Base-by-base conservation (phyloP, 768 basidiomycete genomes). In the Termitomyces sp. region DNA sequence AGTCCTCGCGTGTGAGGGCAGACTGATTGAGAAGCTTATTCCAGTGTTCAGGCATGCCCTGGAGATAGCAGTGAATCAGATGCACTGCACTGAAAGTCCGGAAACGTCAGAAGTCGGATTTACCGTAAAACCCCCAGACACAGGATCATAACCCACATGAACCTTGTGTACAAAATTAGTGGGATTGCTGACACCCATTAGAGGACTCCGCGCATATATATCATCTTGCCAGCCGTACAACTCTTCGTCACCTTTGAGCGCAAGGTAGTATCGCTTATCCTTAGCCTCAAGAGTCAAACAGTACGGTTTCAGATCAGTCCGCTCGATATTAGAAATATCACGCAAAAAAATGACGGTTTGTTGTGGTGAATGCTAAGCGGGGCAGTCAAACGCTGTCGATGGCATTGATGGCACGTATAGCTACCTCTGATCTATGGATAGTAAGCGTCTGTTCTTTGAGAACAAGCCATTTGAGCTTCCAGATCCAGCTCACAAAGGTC, bases 101-200 rank as follows among this genome's bases (percentile, higher is more conserved):
- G 31, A 38, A 26, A 15, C 30, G 17, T 28, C 11, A 28, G 17
- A 53, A 50, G 28, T 56, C 31, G 41, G 50, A 79, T 90, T 63
- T 65, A 91, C 93, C 15, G 95, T 98, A 71, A 99, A 99, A 15
- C 86, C 93, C 11, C 96, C 96, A 42, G 89, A 89, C 44, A 91
- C 77, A 2, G 94, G 91, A 73, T 99, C 96, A 64, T 95, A 98
- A 3, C 94, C 95, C 55, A 98, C 96, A 71, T 98, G 96, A 2
- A 98, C 94, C 69, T 98, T 94, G 75, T 99, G 96, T 0, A 98
- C 93, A 67, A 99, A 98, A 71, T 99, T 96, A 8, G 95, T 98
- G 0, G 96, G 96, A 62, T 89, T 89, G 69, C 87, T 88, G 44
- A 95, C 91, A 28, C 96, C 93, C 86, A 95, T 91, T 49, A 94